phyloP scores from a whole-genome alignment of 2,329 filamentous ascomycete genomes.

The Sporothrix pseudoabietina region DNA sequence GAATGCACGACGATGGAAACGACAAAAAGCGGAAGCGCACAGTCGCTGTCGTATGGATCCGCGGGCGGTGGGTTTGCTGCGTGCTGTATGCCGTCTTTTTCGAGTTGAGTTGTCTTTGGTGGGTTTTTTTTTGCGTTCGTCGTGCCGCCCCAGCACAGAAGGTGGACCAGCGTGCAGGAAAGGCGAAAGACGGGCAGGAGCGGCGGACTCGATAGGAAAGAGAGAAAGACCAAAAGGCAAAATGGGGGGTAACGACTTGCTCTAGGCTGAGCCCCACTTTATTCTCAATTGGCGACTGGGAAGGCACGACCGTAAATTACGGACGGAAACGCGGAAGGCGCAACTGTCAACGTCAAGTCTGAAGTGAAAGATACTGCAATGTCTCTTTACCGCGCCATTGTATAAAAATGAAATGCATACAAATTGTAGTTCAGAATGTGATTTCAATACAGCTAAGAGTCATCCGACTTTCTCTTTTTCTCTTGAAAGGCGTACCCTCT shows the following conservation, averaged over 20 bases:
- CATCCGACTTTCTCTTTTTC: too few species aligned
- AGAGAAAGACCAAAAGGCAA: background rate
- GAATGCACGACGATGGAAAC: constrained; percentile 16
- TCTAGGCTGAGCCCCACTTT: constrained; percentile 6
- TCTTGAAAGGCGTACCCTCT: too few species aligned
- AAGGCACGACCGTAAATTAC: background rate
- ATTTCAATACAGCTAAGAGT: too few species aligned
- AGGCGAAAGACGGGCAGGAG: constrained; percentile 5
- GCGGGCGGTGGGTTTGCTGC: background rate
- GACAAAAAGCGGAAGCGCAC: constrained; percentile 3
- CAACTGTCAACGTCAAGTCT: background rate
- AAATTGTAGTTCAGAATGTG: too few species aligned
- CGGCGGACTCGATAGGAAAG: constrained; percentile 19
- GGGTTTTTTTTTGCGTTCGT: background rate
- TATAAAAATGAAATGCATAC: too few species aligned
- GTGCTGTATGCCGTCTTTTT: constrained; percentile 12
- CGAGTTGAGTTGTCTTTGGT: background rate
- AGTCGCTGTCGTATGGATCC: background rate
- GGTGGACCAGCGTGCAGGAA: background rate
- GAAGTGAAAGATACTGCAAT: background rate
- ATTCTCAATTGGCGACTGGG: constrained; percentile 11
- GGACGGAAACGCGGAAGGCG: background rate
- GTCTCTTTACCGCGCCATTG: background rate
- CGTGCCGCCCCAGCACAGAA: background rate
- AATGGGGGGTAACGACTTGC: constrained; percentile 9